A percentile compares a stretch with the other conserved stretches of the same genome.
These are phyloP conservation scores for Penicillium sp. DNA, from an alignment of 2,329 filamentous ascomycete genomes.

Conservation along the genomic window DNA sequence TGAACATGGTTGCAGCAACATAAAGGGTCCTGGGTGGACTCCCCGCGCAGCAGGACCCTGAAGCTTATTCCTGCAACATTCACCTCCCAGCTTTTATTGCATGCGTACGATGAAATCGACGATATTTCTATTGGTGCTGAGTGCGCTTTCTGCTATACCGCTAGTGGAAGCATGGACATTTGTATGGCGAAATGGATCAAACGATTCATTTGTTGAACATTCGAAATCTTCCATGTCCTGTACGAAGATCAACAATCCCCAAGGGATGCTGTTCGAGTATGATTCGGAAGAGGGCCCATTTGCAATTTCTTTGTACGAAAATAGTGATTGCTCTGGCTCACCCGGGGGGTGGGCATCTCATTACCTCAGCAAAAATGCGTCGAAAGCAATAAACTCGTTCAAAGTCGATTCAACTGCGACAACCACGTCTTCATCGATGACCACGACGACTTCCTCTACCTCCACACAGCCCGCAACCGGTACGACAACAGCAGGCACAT, in stretches of 20 bases:
- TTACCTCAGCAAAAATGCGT: constrained; percentile 8
- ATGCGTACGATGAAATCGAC: neutral
- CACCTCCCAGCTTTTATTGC: too few relatives aligned
- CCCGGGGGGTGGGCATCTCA: constrained; percentile 5
- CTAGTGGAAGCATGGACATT: constrained; percentile 13
- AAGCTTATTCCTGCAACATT: neutral
- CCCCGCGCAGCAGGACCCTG: neutral
- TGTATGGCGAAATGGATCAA: constrained; percentile 14
- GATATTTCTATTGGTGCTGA: neutral
- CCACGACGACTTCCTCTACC: constrained; percentile 5
- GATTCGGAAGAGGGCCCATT: constrained; percentile 13
- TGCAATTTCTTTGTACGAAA: constrained; percentile 12
- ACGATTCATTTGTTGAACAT: constrained; percentile 10
- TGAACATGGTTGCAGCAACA: neutral
- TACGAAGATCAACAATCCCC: constrained; percentile 10
- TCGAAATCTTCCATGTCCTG: constrained; percentile 7
- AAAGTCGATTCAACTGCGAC: constrained; percentile 12
- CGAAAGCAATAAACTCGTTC: constrained; percentile 10
- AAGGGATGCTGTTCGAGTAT: constrained; percentile 14
- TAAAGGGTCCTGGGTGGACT: neutral
- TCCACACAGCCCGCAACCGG: neutral
- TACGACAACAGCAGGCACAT: neutral
- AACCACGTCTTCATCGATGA: constrained; percentile 10
- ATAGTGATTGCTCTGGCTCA: constrained; percentile 11
- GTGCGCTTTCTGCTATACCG: constrained; percentile 3